phyloP scores from a whole-genome alignment of 2,329 filamentous ascomycete species.

The Clonostachys byssicola region DNA sequence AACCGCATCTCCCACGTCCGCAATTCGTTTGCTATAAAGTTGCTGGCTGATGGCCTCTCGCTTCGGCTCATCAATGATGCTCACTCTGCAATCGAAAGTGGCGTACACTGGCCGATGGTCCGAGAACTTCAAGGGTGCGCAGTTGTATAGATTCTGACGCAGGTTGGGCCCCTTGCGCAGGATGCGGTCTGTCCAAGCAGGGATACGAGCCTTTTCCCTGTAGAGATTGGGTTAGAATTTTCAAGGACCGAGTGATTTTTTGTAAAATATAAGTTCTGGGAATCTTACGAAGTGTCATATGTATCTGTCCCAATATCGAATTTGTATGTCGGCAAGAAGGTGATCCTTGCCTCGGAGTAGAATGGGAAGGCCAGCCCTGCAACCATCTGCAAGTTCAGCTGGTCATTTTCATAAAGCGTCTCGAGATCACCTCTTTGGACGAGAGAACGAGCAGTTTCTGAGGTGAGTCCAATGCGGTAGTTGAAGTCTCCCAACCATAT shows the following conservation, averaged over 20 bases:
- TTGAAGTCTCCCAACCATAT: conserved; percentile 99
- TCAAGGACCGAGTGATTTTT: neutral
- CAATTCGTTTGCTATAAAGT: conserved; percentile 67
- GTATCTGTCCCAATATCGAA: conserved; percentile 84
- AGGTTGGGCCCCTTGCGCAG: conserved; percentile 81
- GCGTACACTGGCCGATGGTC: conserved; percentile 96
- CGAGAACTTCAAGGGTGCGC: conserved; percentile 80
- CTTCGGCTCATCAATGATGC: conserved; percentile 68
- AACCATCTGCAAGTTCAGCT: conserved; percentile 96
- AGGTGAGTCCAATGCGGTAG: conserved; percentile 83
- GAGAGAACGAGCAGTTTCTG: conserved; percentile 72
- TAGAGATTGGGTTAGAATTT: neutral
- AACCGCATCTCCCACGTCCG: conserved; percentile 60
- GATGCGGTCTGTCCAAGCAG: conserved; percentile 95
- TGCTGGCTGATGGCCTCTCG: conserved; percentile 70
- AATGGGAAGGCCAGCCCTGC: conserved; percentile 84
- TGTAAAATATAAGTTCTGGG: conserved; percentile 5
- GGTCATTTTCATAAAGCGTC: conserved; percentile 85
- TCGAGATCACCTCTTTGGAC: conserved; percentile 71
- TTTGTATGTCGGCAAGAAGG: conserved; percentile 92
- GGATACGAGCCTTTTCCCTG: conserved; percentile 85
- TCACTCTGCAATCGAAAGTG: conserved; percentile 79
- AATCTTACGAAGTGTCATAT: conserved; percentile 81
- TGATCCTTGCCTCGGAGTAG: conserved; percentile 86
- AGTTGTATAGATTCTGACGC: conserved; percentile 77